Conservation (phyloP, 352 stramenopile genomes). For the Globisporangium camurandrum region DNA sequence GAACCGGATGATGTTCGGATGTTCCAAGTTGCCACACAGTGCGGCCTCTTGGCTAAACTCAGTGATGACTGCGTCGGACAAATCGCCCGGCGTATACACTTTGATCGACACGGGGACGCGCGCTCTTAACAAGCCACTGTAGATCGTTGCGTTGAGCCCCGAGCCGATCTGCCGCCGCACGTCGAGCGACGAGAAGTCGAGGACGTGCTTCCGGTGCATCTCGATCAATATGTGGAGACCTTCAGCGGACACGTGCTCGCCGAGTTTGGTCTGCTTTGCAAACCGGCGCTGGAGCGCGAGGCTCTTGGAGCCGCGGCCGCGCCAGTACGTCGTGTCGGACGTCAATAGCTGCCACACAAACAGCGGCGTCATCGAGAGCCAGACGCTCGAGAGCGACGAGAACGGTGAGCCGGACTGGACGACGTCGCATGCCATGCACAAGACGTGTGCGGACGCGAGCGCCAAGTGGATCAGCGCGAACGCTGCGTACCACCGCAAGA, state of each 20-base stretch:
- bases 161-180: conserved; percentile 23
- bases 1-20: conserved; percentile 56
- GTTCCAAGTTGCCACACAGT: conserved; percentile 37
- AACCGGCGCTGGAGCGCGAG: conserved; percentile 8
- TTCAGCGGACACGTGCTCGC: conserved; percentile 21
- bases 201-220: conserved; percentile 41
- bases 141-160: conserved; percentile 21
- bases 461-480: too few relatives aligned
- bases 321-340: conserved; percentile 41
- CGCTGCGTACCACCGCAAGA: too few relatives aligned
- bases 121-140: conserved; percentile 20
- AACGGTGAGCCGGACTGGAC: too few relatives aligned
- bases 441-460: too few relatives aligned
- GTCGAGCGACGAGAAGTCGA: conserved; percentile 34
- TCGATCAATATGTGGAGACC: conserved; percentile 40
- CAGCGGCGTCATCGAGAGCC: conserved; percentile 22
- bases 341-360: conserved; percentile 37
- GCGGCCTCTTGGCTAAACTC: conserved; percentile 30
- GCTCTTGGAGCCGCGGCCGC: conserved; percentile 19
- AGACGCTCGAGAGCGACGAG: too few relatives aligned
- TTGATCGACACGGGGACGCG: conserved; percentile 33
- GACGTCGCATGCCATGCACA: too few relatives aligned
- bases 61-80: conserved; percentile 23
- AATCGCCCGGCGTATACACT: conserved; percentile 25
- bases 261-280: neutral